Base-by-base conservation (phyloP, 2,329 filamentous ascomycete genomes). In the Mollisia scopiformis region DNA sequence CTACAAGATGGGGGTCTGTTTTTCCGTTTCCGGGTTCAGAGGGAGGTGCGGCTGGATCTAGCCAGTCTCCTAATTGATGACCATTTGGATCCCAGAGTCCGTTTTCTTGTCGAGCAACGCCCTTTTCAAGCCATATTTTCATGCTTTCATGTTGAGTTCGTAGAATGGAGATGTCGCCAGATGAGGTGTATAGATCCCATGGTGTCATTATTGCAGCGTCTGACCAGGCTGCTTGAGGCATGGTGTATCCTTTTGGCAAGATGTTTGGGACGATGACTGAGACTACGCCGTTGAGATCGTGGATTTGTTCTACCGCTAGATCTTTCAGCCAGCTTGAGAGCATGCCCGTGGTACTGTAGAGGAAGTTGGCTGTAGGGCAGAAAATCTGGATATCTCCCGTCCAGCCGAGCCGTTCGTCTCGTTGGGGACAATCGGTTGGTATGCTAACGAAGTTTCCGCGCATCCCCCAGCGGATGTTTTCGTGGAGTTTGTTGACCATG, bases 331-430 rank as follows among this genome's bases (percentile, higher is more conserved):
- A 82, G 39, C 69, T 68, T 1, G 71, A 66, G 6, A 80, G 72
- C 66, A 81, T 76, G 1, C 76, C 78, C 65, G 68, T 33, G 74
- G 41, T 30, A 62, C 66, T 72, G 65, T 77, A 82, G 3, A 82
- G 72, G 58, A 76, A 81, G 35, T 72, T 76, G 0, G 79, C 77
- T 0, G 79, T 77, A 0, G 77, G 76, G 1, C 71, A 72, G 62
- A 83, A 83, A 2, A 78, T 73, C 49, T 80, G 74, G 13, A 78
- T 75, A 64, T 80, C 78, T 2, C 80, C 80, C 2, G 78, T 81
- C 80, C 80, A 82, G 0, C 80, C 80, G 1, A 82, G 62, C 1
- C 80, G 72, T 63, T 82, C 79, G 57, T 82, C 80, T 13, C 80
- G 71, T 58, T 82, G 79, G 0, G 79, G 79, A 65, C 79, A 82